Conservation (phyloP, 2,329 filamentous ascomycete species). For the Hysterium pulicare region DNA sequence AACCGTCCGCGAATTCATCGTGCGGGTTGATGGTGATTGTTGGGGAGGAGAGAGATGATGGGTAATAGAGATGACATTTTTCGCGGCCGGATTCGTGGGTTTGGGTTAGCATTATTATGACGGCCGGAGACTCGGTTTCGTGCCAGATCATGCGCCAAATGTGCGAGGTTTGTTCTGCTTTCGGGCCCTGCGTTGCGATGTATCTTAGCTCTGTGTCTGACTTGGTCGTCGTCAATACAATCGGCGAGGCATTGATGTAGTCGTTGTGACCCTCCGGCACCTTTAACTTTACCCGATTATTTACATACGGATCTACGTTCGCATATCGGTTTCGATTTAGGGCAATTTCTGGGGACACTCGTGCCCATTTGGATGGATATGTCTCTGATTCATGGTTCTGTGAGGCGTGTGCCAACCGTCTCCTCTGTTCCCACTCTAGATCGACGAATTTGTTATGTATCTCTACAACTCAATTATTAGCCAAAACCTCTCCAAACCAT, state of each 20-base stretch:
- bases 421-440: conserved; percentile 58
- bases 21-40: conserved; percentile 57
- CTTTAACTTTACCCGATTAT: conserved; percentile 76
- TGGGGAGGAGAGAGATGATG: conserved; percentile 43
- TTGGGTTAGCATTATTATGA: conserved; percentile 93
- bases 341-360: conserved; percentile 56
- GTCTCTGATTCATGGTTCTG: conserved; percentile 26
- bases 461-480: conserved; percentile 40
- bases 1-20: conserved; percentile 62
- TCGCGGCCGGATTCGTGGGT: conserved; percentile 73
- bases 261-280: conserved; percentile 64
- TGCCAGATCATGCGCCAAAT: conserved; percentile 96
- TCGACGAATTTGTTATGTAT: conserved; percentile 59
- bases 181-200: conserved; percentile 94
- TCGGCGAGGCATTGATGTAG: conserved; percentile 53
- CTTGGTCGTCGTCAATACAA: conserved; percentile 40
- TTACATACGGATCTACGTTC: conserved; percentile 87
- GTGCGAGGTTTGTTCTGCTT: conserved; percentile 68
- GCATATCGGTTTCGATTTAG: conserved; percentile 74
- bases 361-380: conserved; percentile 54
- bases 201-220: conserved; percentile 55
- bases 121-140: conserved; percentile 65
- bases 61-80: conserved; percentile 91
- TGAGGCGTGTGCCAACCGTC: conserved; percentile 49
- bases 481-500: conserved; percentile 6